A percentile compares a stretch with the other conserved stretches of the same genome.
Evolutionary conservation across 2,329 filamentous ascomycete species (phyloP).

Genomic region (Arthrobotrys conoides): DNA sequence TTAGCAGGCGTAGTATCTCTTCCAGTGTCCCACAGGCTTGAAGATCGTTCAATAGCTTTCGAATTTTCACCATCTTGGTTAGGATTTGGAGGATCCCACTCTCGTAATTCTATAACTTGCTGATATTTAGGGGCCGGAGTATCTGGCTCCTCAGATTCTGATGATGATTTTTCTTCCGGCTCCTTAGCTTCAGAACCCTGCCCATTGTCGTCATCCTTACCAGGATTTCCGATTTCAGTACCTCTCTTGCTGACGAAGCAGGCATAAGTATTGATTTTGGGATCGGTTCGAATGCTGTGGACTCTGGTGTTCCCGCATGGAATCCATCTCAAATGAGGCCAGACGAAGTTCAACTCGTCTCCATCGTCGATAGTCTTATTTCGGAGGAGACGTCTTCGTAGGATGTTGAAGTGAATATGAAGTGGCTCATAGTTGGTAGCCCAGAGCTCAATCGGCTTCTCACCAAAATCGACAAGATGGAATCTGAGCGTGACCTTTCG

Average conservation of each 20-base stretch:
- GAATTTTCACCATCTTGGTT: too few species aligned
- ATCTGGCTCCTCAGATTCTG: too few species aligned
- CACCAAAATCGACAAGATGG: slow-evolving; percentile 31
- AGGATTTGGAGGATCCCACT: too few species aligned
- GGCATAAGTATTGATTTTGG: not conserved
- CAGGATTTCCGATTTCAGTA: not conserved
- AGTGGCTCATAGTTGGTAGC: slow-evolving; percentile 39
- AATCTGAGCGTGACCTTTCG: slow-evolving; percentile 33
- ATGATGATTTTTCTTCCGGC: too few species aligned
- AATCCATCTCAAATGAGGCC: slow-evolving; percentile 46
- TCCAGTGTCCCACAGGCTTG: too few species aligned
- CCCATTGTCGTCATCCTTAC: not conserved
- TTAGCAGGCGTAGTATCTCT: too few species aligned
- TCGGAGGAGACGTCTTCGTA: slow-evolving; percentile 11
- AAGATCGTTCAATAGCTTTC: too few species aligned
- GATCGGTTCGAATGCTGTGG: not conserved
- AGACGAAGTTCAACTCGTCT: slow-evolving; percentile 43
- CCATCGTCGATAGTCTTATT: slow-evolving; percentile 5
- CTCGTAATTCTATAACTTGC: too few species aligned
- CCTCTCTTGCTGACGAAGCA: slow-evolving; percentile 36
- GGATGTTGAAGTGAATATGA: slow-evolving; percentile 15
- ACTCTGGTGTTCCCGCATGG: slow-evolving; percentile 21
- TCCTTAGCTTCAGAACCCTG: not conserved
- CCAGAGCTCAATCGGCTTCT: slow-evolving; percentile 22
- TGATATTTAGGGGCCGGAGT: too few species aligned